phyloP scores from a whole-genome alignment of 140 eudicot genomes.

The Bidens hawaiensis region DNA sequence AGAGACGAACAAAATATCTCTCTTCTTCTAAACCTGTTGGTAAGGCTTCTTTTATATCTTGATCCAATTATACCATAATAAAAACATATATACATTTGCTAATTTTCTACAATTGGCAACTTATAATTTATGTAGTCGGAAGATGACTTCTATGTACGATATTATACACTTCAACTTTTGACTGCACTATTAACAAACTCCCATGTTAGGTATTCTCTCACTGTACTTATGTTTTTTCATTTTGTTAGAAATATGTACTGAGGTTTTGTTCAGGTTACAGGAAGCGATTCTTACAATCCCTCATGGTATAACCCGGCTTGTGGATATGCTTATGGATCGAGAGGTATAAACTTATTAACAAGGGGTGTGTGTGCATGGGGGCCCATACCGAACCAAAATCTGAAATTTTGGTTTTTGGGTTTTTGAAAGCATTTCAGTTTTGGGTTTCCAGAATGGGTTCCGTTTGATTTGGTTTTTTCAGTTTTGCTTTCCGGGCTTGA shows the following conservation, averaged over 20 bases:
- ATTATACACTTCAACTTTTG: constrained; percentile 85
- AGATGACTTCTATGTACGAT: constrained; percentile 92
- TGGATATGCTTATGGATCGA: constrained; percentile 98
- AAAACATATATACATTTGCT: background rate
- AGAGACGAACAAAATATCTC: constrained; percentile 80
- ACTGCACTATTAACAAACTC: constrained; percentile 80
- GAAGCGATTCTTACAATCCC: constrained; percentile 83
- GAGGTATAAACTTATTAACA: constrained; percentile 64
- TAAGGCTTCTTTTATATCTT: constrained; percentile 36
- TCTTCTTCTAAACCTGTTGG: constrained; percentile 75
- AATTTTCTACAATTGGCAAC: constrained; percentile 2
- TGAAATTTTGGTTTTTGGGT: too few species aligned
- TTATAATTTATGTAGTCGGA: constrained; percentile 54
- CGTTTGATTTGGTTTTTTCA: too few species aligned
- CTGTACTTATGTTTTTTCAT: background rate
- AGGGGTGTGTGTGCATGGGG: too few species aligned
- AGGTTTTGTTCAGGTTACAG: constrained; percentile 60
- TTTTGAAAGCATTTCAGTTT: too few species aligned
- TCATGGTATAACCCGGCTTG: constrained; percentile 81
- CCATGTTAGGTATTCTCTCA: constrained; percentile 52
- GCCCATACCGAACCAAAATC: too few species aligned
- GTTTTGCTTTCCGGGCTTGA: too few species aligned
- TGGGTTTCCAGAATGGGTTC: too few species aligned
- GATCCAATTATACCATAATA: background rate
- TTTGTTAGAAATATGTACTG: constrained; percentile 4